phyloP scores from a whole-genome alignment of 1,284 basidiomycete genomes.

The Microbotryomycetes sp. region DNA sequence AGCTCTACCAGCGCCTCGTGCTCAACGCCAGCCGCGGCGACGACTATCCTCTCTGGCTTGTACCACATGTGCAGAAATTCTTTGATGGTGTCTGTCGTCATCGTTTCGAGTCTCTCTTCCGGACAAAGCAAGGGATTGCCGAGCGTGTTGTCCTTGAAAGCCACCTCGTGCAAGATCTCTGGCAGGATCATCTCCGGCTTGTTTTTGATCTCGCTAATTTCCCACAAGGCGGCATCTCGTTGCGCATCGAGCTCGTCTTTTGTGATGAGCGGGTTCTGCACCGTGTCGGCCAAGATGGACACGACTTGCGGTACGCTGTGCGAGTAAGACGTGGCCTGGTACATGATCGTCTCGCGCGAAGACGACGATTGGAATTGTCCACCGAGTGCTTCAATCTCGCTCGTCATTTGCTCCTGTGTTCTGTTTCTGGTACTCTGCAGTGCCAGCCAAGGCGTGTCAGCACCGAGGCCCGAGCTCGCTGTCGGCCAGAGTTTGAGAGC shows the following conservation, averaged over 20 bases:
- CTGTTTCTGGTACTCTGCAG: slow-evolving; percentile 47
- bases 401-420: slow-evolving; percentile 63
- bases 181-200: slow-evolving; percentile 97
- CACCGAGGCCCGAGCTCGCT: no score
- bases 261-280: slow-evolving; percentile 68
- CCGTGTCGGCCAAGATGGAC: slow-evolving; percentile 84
- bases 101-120: slow-evolving; percentile 65
- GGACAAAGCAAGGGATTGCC: slow-evolving; percentile 88
- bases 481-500: slow-evolving; percentile 38
- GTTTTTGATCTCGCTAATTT: slow-evolving; percentile 75
- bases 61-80: slow-evolving; percentile 77
- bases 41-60: slow-evolving; percentile 83
- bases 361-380: slow-evolving; percentile 90
- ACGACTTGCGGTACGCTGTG: slow-evolving; percentile 72
- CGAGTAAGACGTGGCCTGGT: slow-evolving; percentile 92
- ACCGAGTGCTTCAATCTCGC: slow-evolving; percentile 74
- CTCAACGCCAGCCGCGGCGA: slow-evolving; percentile 86
- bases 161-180: slow-evolving; percentile 79
- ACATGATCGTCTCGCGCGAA: slow-evolving; percentile 92
- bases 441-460: not conserved
- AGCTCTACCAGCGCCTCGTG: slow-evolving; percentile 83
- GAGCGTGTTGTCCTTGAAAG: slow-evolving; percentile 68
- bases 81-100: slow-evolving; percentile 60
- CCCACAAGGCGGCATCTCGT: slow-evolving; percentile 83
- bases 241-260: slow-evolving; percentile 75